Conservation (phyloP, 441 rosid species). For the Jatropha podagrica region DNA sequence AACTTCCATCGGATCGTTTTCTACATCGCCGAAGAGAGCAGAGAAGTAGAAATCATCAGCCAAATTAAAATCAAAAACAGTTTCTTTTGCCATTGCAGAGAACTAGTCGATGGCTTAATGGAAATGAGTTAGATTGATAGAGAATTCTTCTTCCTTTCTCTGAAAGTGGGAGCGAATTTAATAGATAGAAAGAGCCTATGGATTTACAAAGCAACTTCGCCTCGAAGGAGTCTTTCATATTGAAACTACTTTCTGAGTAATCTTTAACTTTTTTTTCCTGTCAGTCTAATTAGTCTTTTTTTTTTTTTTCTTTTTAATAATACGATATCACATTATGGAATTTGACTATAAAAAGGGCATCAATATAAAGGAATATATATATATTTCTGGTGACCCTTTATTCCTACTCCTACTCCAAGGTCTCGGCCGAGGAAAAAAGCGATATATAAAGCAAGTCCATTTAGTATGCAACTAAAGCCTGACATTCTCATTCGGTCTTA, state of each 20-base stretch:
- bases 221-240: background rate
- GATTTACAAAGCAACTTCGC: conserved; percentile 1
- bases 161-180: no score
- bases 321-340: no score
- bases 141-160: no score
- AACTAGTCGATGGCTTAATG: background rate
- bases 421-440: no score
- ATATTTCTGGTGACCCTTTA: no score
- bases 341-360: no score
- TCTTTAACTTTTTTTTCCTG: background rate
- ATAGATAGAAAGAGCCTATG: background rate
- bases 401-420: no score
- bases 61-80: conserved; percentile 5
- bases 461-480: no score
- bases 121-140: background rate
- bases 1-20: background rate
- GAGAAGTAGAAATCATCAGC: conserved; percentile 35
- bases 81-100: conserved; percentile 8
- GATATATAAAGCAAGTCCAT: no score
- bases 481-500: no score
- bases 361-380: no score
- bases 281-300: background rate
- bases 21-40: conserved; percentile 18
- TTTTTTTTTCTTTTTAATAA: no score
- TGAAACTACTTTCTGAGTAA: background rate